Evolutionary conservation across 192 early-diverging fungal genomes (phyloP), one percentile per base, ranked within the genome.

Genomic region (Dimargaris cristalligena): DNA sequence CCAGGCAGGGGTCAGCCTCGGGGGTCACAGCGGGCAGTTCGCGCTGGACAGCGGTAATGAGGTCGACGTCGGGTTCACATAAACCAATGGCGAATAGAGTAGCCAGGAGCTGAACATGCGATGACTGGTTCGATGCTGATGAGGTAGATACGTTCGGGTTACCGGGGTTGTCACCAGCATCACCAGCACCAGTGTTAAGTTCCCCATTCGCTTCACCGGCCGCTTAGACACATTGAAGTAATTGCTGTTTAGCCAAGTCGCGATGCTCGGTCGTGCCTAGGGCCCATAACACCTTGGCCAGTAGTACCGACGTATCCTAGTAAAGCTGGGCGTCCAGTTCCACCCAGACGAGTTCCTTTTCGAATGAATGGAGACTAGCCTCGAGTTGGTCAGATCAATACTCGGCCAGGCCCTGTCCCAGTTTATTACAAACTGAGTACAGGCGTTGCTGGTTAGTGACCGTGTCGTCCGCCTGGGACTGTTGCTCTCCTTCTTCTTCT

Each of bases 261-360:
- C 82, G 67, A 60, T 94, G 89, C 59, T 88, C 83, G 30, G 75
- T 74, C 4, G 79, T 80, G 32, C 88, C 90, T 32, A 96, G 67
- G 1, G 89, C 89, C 85, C 89, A 94, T 51, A 97, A 74, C 0
- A 93, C 91, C 67, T 92, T 86, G 51, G 82, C 82, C 58, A 97
- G 64, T 49, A 89, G 60, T 2, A 92, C 74, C 11, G 83, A 73
- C 1, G 88, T 80, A 35, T 82, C 76, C 44, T 83, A 78, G 1
- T 78, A 75, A 60, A 80, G 65, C 22, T 67, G 70, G n/a, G 69
- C 60, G 48, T 63, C 67, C 35, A 66, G 55, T 33, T 72, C 69
- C 28, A 75, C 76, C 20, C 74, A 64, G 45, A 72, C 72, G 60
- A 91, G 64, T 3, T 85, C 84, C 34, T 66, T 52, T 68, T 91